Conservation (phyloP, 306 rosid genomes). For the Cercis canadensis region DNA sequence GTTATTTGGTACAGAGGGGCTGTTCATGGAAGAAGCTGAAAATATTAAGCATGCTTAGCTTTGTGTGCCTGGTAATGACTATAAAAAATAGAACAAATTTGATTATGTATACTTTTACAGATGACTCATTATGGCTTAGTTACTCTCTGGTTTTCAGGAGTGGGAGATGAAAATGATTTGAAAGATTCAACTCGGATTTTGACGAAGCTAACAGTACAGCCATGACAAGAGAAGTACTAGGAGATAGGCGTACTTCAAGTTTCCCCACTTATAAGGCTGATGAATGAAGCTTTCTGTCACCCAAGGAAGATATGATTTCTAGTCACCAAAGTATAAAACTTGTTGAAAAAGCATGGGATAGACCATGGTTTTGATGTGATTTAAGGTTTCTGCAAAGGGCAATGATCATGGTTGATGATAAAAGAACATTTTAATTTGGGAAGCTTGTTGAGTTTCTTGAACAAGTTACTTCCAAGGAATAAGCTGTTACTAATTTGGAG, state of each 20-base stretch:
- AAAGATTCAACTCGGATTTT: slow-evolving; percentile 48
- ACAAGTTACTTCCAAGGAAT: slow-evolving; percentile 36
- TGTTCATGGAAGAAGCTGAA: slow-evolving; percentile 44
- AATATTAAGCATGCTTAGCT: slow-evolving; percentile 36
- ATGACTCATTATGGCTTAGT: slow-evolving; percentile 32
- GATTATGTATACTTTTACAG: slow-evolving; percentile 5
- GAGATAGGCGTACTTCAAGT: slow-evolving; percentile 30
- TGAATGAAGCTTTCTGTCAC: slow-evolving; percentile 42
- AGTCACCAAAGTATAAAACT: slow-evolving; percentile 35
- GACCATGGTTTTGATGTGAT: slow-evolving; percentile 39
- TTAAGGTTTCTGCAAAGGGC: slow-evolving; percentile 43
- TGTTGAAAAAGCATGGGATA: slow-evolving; percentile 19
- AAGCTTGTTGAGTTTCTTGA: slow-evolving; percentile 37
- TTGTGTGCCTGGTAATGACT: slow-evolving; percentile 54
- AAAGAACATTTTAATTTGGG: slow-evolving; percentile 41
- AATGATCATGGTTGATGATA: slow-evolving; percentile 39
- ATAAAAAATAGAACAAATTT: slow-evolving; percentile 25
- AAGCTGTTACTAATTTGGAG: slow-evolving; percentile 44
- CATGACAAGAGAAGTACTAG: slow-evolving; percentile 30
- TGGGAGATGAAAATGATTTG: slow-evolving; percentile 39
- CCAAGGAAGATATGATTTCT: slow-evolving; percentile 39
- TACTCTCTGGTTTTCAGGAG: slow-evolving; percentile 53
- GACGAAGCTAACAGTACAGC: slow-evolving; percentile 41
- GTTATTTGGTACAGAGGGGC: slow-evolving; percentile 48
- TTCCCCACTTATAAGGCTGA: slow-evolving; percentile 45